Evolutionary conservation across 495 filamentous ascomycete genomes (phyloP).

Genomic region (Physcia stellaris): DNA sequence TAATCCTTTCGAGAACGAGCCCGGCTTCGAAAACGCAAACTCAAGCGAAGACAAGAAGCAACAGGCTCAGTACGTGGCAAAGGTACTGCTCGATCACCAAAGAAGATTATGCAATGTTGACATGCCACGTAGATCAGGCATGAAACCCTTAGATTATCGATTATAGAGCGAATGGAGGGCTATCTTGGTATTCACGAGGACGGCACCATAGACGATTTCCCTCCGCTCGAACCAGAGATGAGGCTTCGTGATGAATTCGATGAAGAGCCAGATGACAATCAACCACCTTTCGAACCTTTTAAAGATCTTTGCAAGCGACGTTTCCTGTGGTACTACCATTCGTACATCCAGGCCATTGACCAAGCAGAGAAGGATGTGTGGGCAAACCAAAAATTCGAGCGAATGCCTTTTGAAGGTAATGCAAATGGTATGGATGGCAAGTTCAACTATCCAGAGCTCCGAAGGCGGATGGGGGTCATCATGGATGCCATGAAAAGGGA

Average conservation of each 20-base stretch:
- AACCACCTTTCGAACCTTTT: conserved; percentile 64
- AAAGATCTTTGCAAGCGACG: conserved; percentile 80
- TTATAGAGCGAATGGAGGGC: conserved; percentile 74
- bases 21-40: conserved; percentile 71
- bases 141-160: conserved; percentile 74
- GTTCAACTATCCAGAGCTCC: conserved; percentile 71
- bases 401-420: conserved; percentile 72
- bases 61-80: conserved; percentile 70
- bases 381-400: conserved; percentile 47
- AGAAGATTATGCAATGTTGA: neutral
- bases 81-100: conserved; percentile 36
- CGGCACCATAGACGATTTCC: conserved; percentile 25
- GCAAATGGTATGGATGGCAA: conserved; percentile 78
- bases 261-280: conserved; percentile 26
- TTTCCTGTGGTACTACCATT: conserved; percentile 92
- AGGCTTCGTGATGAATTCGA: conserved; percentile 23
- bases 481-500: conserved; percentile 58
- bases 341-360: conserved; percentile 59
- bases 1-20: conserved; percentile 94
- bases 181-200: conserved; percentile 52
- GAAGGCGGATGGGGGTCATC: conserved; percentile 50
- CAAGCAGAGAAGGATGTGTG: conserved; percentile 38
- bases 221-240: conserved; percentile 16
- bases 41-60: conserved; percentile 54
- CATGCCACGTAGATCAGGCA: conserved; percentile 57